A percentile compares a stretch with the other conserved stretches of the same genome.
These are phyloP conservation scores for Castanea mollissima DNA, from an alignment of 306 rosid species.

Conservation along the genomic window DNA sequence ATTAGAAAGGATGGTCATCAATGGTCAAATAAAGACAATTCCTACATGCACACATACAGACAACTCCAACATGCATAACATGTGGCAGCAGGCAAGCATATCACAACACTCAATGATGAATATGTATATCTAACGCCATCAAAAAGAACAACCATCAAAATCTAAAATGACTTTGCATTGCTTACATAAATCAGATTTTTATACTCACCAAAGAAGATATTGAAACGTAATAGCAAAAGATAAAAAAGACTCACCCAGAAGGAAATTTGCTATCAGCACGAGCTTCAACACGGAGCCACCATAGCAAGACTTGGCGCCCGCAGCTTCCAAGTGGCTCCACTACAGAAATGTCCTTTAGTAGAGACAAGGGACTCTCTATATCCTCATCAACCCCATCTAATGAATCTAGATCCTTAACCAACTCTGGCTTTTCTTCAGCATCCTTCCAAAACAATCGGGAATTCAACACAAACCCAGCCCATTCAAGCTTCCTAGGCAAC, in stretches of 20 bases:
- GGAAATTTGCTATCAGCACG: constrained; percentile 98
- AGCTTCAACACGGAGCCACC: constrained; percentile 99
- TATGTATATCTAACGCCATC: neutral
- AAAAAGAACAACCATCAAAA: too few relatives aligned
- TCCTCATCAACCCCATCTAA: constrained; percentile 51
- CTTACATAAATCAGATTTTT: neutral
- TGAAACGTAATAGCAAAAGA: constrained; percentile 7
- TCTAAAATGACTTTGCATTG: neutral
- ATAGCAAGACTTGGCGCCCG: constrained; percentile 87
- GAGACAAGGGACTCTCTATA: constrained; percentile 73
- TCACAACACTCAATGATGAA: neutral
- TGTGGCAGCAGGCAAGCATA: neutral
- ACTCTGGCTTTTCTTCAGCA: constrained; percentile 72
- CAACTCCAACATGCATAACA: neutral
- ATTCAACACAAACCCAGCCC: constrained; percentile 96
- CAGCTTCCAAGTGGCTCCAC: constrained; percentile 95
- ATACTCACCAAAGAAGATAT: neutral
- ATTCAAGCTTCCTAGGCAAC: constrained; percentile 82
- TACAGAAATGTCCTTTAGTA: constrained; percentile 71
- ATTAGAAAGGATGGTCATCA: constrained; percentile 1
- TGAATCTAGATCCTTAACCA: constrained; percentile 75
- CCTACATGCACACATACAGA: neutral
- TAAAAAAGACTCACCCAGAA: constrained; percentile 55
- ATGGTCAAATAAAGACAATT: neutral
- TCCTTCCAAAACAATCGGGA: constrained; percentile 84